Conservation (phyloP, 768 basidiomycete genomes). For the Dentipellis sp. region DNA sequence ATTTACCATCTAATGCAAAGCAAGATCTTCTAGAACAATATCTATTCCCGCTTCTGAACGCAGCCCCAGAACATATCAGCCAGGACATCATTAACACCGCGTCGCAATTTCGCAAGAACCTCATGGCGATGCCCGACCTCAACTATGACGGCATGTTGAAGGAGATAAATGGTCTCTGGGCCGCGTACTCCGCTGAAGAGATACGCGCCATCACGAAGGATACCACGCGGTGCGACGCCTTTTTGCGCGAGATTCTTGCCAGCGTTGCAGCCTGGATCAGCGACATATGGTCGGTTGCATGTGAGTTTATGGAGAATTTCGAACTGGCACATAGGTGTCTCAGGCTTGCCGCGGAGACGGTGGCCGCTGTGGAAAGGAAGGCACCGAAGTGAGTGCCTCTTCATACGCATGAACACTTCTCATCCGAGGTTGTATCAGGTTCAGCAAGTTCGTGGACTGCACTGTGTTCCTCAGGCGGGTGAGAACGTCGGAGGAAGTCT, state of each 20-base stretch:
- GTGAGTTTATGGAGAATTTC: slow-evolving; percentile 47
- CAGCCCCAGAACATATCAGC: slow-evolving; percentile 29
- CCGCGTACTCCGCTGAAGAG: slow-evolving; percentile 42
- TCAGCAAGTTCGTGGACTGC: slow-evolving; percentile 37
- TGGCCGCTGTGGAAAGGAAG: slow-evolving; percentile 17
- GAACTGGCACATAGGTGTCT: slow-evolving; percentile 46
- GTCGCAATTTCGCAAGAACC: slow-evolving; percentile 27
- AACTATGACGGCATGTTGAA: slow-evolving; percentile 44
- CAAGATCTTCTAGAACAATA: slow-evolving; percentile 34
- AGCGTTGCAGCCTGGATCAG: slow-evolving; percentile 48
- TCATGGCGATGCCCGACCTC: slow-evolving; percentile 36
- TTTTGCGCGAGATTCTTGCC: slow-evolving; percentile 46
- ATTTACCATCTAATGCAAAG: slow-evolving; percentile 24
- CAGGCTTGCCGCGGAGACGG: slow-evolving; percentile 37
- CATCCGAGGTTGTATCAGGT: slow-evolving; percentile 42
- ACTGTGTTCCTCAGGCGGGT: slow-evolving; percentile 32
- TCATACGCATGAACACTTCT: too few species aligned
- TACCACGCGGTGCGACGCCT: slow-evolving; percentile 41
- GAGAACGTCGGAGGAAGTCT: slow-evolving; percentile 35
- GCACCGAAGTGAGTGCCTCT: too few species aligned
- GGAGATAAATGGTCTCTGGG: slow-evolving; percentile 44
- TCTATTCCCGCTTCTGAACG: slow-evolving; percentile 40
- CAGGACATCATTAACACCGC: slow-evolving; percentile 17
- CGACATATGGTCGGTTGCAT: slow-evolving; percentile 55
- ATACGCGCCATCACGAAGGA: slow-evolving; percentile 46